Conservation (phyloP, 164 flowering plant genomes). For the Chimonanthus praecox region DNA sequence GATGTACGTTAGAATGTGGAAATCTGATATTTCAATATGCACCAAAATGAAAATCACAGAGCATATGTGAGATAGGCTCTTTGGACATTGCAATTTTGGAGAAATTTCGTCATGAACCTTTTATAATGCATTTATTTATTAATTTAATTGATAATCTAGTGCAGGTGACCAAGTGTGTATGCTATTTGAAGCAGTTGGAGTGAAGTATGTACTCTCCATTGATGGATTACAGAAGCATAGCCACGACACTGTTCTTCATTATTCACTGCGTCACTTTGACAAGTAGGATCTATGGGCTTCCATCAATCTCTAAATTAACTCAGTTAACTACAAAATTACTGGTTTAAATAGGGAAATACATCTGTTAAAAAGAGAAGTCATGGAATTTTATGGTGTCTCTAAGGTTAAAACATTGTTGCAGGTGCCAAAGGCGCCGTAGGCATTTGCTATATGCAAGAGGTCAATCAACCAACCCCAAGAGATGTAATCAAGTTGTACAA, state of each 20-base stretch:
- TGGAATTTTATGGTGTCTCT: not conserved
- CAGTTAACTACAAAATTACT: not conserved
- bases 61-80: no score
- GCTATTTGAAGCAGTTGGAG: no score
- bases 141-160: no score
- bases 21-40: no score
- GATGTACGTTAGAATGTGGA: no score
- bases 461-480: constrained; percentile 12
- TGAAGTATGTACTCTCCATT: no score
- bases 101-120: no score
- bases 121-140: no score
- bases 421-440: constrained; percentile 11
- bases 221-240: not conserved
- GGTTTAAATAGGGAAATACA: no score
- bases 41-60: no score
- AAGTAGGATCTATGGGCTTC: not conserved
- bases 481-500: constrained; percentile 16
- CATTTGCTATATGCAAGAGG: constrained; percentile 15
- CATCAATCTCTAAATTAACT: not conserved
- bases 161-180: no score
- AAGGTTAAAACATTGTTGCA: not conserved
- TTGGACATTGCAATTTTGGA: no score
- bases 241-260: not conserved
- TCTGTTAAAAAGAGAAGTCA: not conserved
- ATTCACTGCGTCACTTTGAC: not conserved